Evolutionary conservation across 352 stramenopile genomes (phyloP), one percentile per base, ranked within the genome.

Genomic region (Bremia lactucae): DNA sequence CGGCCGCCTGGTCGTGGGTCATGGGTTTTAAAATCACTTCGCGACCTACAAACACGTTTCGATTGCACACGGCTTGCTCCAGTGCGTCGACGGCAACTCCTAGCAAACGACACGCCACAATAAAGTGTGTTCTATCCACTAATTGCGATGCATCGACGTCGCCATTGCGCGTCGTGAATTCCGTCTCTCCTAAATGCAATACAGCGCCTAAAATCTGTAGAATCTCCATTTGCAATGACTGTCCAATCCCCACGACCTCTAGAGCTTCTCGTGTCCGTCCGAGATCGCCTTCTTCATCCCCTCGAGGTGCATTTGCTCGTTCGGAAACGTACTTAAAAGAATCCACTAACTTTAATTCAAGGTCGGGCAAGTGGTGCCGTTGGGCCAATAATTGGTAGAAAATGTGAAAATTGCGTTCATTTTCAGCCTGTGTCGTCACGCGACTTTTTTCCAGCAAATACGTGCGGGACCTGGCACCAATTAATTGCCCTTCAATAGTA

Each of bases 321-420:
- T 68, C 37, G 3, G 66, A 77, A 15, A 92, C 66, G 48, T 90
- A 90, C 47, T 79, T 74, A 55, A 87, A 90, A 7, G 51, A 42
- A n/a, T 69, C 29, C 0, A 66, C 46, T 16, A 54, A 57, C 0
- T 51, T 41, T 1, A 90, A 55, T 2, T 78, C 52, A 0, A 93
- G 55, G 6, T 89, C 65, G 0, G 72, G 72, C 39, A 83, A 82
- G 23, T 66, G 48, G 16, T 64, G 46, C 13, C 65, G 62, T 39
- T 80, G 62, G 15, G 73, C 68, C 40, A 95, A 46, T 20, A 97
- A 42, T 61, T 96, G 86, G 60, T 97, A 97, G 39, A 97, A 97
- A 31, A 96, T 90, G 62, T 97, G 88, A 50, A 96, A 97, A 51
- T 96, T 97, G 37, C 87, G 78, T 54, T 97, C 88, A 21, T 72